Evolutionary conservation across 495 filamentous ascomycete genomes (phyloP).

Genomic region (Baudoinia panamericana): DNA sequence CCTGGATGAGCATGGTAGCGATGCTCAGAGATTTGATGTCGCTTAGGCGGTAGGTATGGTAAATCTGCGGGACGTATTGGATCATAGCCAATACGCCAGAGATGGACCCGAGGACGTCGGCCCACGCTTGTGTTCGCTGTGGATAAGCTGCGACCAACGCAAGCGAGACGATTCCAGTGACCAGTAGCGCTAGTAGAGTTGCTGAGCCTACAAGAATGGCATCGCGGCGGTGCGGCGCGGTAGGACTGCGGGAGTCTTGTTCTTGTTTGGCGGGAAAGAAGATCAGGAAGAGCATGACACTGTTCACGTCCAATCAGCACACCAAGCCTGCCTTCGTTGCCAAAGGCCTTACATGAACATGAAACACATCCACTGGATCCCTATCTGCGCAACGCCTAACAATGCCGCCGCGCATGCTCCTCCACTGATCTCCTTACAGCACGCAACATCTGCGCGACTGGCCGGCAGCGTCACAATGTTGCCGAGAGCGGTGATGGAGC

Average conservation of each 20-base stretch:
- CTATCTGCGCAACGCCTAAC: conserved; percentile 79
- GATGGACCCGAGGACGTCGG: conserved; percentile 68
- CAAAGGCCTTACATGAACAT: conserved; percentile 80
- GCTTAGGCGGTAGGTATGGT: conserved; percentile 70
- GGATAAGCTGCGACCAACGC: conserved; percentile 44
- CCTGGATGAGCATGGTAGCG: conserved; percentile 97
- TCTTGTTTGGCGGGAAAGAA: conserved; percentile 31
- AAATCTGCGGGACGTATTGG: conserved; percentile 92
- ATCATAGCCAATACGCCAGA: conserved; percentile 66
- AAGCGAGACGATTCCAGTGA: conserved; percentile 51
- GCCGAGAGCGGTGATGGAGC: conserved; percentile 70
- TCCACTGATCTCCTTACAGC: conserved; percentile 66
- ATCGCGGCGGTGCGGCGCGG: conserved; percentile 52
- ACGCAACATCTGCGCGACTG: conserved; percentile 65
- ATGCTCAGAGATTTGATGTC: conserved; percentile 82
- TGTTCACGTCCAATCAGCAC: conserved; percentile 8
- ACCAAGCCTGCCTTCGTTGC: background rate
- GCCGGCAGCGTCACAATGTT: conserved; percentile 77
- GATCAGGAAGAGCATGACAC: conserved; percentile 33
- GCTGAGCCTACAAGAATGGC: conserved; percentile 57
- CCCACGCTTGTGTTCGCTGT: conserved; percentile 53
- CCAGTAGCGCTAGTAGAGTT: conserved; percentile 58
- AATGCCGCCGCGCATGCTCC: conserved; percentile 75
- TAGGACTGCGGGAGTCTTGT: conserved; percentile 17
- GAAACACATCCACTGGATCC: conserved; percentile 83